Conservation (phyloP, 768 basidiomycete species). For the Boletus reticulatus region DNA sequence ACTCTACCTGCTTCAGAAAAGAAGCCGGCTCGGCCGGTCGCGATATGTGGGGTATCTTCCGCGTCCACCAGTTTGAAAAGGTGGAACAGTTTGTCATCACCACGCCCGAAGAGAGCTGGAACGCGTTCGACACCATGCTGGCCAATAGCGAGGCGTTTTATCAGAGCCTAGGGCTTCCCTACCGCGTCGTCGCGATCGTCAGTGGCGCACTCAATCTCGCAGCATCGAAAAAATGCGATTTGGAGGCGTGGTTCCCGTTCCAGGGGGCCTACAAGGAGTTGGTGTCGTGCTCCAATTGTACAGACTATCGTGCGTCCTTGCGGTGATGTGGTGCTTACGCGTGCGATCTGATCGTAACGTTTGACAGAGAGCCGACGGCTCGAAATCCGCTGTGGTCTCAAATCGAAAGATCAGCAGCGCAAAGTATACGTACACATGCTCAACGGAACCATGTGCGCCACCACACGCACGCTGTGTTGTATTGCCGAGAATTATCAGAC, state of each 20-base stretch:
- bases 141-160: conserved; percentile 92
- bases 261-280: conserved; percentile 96
- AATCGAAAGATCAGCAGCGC: conserved; percentile 83
- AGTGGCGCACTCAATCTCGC: conserved; percentile 97
- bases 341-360: too few species aligned
- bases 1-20: conserved; percentile 97
- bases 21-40: conserved; percentile 97
- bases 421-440: conserved; percentile 99
- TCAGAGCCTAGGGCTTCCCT: conserved; percentile 89
- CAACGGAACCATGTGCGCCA: conserved; percentile 96
- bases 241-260: conserved; percentile 99
- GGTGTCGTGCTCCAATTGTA: conserved; percentile 97
- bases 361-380: conserved; percentile 82
- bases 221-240: conserved; percentile 94
- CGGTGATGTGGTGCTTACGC: too few species aligned
- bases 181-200: conserved; percentile 91
- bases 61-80: conserved; percentile 99
- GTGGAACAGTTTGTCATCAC: conserved; percentile 97
- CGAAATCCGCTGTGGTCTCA: conserved; percentile 92
- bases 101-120: conserved; percentile 92
- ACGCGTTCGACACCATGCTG: conserved; percentile 90
- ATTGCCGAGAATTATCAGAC: conserved; percentile 99
- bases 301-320: conserved; percentile 85
- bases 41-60: conserved; percentile 99
- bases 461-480: conserved; percentile 95